Conservation (phyloP, 352 stramenopile genomes). For the Aphanomyces invadans region DNA sequence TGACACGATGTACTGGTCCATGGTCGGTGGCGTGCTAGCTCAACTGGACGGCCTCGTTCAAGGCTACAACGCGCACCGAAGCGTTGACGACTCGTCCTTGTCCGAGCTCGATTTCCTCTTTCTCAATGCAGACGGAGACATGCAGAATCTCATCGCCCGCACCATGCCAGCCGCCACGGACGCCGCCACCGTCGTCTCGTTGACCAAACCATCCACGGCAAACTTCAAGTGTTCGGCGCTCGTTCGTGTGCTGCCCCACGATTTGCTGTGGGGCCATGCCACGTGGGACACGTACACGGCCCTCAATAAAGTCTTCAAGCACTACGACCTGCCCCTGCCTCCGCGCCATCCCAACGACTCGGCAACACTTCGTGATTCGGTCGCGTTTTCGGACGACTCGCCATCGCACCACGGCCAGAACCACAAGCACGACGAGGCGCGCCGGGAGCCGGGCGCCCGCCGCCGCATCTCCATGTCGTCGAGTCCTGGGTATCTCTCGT, state of each 20-base stretch:
- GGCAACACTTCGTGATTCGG: too few species aligned
- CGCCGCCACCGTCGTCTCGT: conserved; percentile 28
- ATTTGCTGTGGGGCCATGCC: conserved; percentile 60
- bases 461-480: conserved; percentile 60
- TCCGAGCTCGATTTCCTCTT: conserved; percentile 43
- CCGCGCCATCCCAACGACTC: too few species aligned
- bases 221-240: conserved; percentile 67
- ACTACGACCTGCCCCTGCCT: conserved; percentile 57
- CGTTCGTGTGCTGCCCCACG: conserved; percentile 45
- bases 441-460: conserved; percentile 25
- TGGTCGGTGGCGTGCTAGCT: conserved; percentile 32
- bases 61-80: conserved; percentile 33
- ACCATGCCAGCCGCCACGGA: conserved; percentile 23
- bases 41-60: conserved; percentile 49
- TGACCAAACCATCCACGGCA: conserved; percentile 36
- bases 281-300: conserved; percentile 64
- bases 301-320: conserved; percentile 77
- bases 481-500: conserved; percentile 66
- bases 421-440: too few species aligned
- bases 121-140: conserved; percentile 46
- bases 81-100: conserved; percentile 22
- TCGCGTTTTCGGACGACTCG: too few species aligned
- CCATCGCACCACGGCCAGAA: too few species aligned
- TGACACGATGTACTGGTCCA: conserved; percentile 31
- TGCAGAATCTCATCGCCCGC: conserved; percentile 41